These are phyloP conservation scores for Tetrahymena borealis DNA, from an alignment of 73 alveolate species.

Conservation along the genomic window DNA sequence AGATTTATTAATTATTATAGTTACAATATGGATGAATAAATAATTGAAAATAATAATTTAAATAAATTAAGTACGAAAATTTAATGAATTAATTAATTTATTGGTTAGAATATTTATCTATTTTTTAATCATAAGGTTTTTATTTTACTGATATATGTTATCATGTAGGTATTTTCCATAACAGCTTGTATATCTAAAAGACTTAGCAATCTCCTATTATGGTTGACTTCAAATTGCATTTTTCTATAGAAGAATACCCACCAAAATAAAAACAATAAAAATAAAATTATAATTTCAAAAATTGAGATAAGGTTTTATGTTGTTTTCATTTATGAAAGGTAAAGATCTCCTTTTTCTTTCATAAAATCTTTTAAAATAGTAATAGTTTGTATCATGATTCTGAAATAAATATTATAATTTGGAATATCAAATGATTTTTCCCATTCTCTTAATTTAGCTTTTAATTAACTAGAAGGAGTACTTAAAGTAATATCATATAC, in stretches of 20 bases:
- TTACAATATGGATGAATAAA: too few species aligned
- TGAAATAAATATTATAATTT: neutral
- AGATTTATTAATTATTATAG: too few species aligned
- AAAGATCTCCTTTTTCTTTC: neutral
- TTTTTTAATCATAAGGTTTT: neutral
- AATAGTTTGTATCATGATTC: neutral
- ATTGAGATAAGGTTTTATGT: neutral
- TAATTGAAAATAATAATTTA: too few species aligned
- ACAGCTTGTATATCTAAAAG: neutral
- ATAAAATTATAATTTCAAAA: neutral
- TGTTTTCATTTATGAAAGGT: neutral
- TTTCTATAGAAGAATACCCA: neutral
- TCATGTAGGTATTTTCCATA: neutral
- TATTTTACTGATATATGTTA: neutral
- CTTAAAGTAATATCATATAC: neutral
- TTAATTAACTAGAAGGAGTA: neutral
- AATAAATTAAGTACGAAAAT: too few species aligned
- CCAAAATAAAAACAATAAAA: neutral
- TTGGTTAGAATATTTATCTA: neutral
- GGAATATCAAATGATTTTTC: neutral
- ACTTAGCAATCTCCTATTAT: neutral
- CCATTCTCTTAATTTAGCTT: neutral
- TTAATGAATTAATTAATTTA: neutral
- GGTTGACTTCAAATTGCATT: neutral
- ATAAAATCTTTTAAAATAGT: neutral